Evolutionary conservation across 768 basidiomycete genomes (phyloP), one percentile per base, ranked within the genome.

Genomic region (Naganishia friedmannii): DNA sequence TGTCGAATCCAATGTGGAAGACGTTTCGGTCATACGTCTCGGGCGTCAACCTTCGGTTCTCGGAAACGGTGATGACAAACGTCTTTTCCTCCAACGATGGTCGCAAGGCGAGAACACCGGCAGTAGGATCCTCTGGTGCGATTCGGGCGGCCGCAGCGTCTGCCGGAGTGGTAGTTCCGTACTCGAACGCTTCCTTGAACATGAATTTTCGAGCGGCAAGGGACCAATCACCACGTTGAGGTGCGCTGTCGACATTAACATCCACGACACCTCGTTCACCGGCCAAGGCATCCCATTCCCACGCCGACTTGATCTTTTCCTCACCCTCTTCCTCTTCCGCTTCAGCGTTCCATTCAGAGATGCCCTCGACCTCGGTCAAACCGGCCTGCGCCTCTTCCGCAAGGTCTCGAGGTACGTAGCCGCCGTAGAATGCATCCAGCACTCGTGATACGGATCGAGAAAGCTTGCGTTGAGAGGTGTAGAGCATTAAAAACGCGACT

Each of bases 1-100:
- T 92, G 79, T 93, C 88, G 78, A 99, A 94, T 83, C 97, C 96
- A 74, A 99, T 86, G 83, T 99, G 96, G 85, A 98, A 98, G 37
- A 99, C 93, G 82, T 99, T 98, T 74, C 96, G 91, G 81, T 97
- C 90, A 82, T 99, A 99, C 72, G 95, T 93, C 74, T 87, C 81
- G 37, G 96, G 96, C 0, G 96, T 98, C 57, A 99, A 87, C 37
- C 96, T 91, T 53, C 89, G 88, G 83, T 97, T 98, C 80, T 96
- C 93, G 7, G 88, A 87, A 80, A 93, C 94, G 10, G 91, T 95
- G 68, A 97, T 88, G 67, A 98, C 87, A 86, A 86, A 97, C 28
- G 93, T 98, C 77, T 89, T 88, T 70, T 97, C 95, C 2, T 89
- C 83, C 28, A 90, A 78, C 75, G 96, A 93, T 15, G 96, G 96